A percentile compares a stretch with the other conserved stretches of the same genome.
These are phyloP conservation scores for Trematosphaeria pertusa DNA, from an alignment of 2,329 filamentous ascomycete species.

Conservation along the genomic window DNA sequence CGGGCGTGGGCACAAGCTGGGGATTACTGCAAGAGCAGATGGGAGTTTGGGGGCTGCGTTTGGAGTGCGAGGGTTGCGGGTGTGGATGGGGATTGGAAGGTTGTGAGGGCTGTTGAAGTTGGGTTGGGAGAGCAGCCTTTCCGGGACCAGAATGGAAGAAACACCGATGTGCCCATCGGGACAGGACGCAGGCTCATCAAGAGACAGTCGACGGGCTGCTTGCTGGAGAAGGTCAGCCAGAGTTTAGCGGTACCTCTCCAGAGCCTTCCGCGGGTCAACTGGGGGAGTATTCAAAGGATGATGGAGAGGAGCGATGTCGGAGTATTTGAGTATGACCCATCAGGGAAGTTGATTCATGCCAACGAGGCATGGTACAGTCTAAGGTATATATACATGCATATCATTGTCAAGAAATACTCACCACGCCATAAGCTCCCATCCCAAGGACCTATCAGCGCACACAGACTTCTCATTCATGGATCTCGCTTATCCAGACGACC, in stretches of 20 bases:
- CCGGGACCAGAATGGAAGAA: background rate
- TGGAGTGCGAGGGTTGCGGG: conserved; percentile 30
- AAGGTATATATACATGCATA: conserved; percentile 15
- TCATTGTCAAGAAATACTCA: conserved; percentile 3
- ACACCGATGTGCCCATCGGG: conserved; percentile 1
- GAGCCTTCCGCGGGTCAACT: conserved; percentile 26
- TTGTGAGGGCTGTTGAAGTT: conserved; percentile 19
- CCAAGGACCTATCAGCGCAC: conserved; percentile 24
- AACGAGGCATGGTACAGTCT: conserved; percentile 41
- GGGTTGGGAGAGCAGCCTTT: background rate
- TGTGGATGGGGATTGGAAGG: conserved; percentile 20
- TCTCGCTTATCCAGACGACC: conserved; percentile 35
- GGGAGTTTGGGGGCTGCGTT: conserved; percentile 21
- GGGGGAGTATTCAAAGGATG: conserved; percentile 38
- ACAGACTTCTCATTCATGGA: conserved; percentile 40
- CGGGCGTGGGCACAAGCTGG: conserved; percentile 36
- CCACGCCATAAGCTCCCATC: conserved; percentile 25
- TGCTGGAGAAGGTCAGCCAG: conserved; percentile 9
- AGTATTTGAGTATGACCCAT: conserved; percentile 37
- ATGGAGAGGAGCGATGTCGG: conserved; percentile 47
- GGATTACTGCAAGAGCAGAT: conserved; percentile 13
- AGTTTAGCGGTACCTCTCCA: conserved; percentile 6
- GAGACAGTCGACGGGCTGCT: conserved; percentile 15
- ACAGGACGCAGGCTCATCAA: conserved; percentile 4
- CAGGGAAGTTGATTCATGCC: conserved; percentile 35